Evolutionary conservation across 2,329 filamentous ascomycete genomes (phyloP).

Genomic region (Lecanosticta acicola): DNA sequence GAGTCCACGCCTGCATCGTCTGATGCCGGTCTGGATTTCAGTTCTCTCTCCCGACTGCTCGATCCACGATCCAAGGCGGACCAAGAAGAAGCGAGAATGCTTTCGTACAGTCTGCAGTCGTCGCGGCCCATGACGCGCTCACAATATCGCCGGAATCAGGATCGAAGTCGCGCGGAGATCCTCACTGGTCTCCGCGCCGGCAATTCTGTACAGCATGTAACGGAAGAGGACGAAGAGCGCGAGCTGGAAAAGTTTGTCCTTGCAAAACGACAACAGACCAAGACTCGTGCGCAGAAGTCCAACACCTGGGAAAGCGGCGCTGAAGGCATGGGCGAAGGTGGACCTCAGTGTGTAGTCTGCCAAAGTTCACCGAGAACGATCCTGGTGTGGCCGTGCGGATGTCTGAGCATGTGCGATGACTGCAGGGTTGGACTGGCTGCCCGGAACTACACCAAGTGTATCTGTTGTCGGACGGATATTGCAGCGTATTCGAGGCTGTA

Average conservation of each 20-base stretch:
- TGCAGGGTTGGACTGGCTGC: constrained; percentile 88
- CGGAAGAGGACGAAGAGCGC: constrained; percentile 52
- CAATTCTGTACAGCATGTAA: constrained; percentile 28
- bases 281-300: constrained; percentile 32
- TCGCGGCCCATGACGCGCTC: constrained; percentile 74
- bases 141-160: constrained; percentile 62
- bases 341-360: constrained; percentile 88
- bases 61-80: constrained; percentile 74
- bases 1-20: constrained; percentile 52
- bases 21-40: constrained; percentile 34
- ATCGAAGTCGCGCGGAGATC: constrained; percentile 64
- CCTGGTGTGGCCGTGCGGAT: constrained; percentile 94
- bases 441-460: constrained; percentile 95
- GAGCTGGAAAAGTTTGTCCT: constrained; percentile 57
- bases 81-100: constrained; percentile 70
- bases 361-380: constrained; percentile 80
- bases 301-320: constrained; percentile 64
- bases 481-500: constrained; percentile 85
- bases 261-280: constrained; percentile 44
- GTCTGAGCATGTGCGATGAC: constrained; percentile 89
- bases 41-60: constrained; percentile 67
- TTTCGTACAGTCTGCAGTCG: constrained; percentile 72
- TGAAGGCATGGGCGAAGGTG: constrained; percentile 64
- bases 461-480: constrained; percentile 86
- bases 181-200: constrained; percentile 42